These are phyloP conservation scores for Tillandsia leiboldiana DNA, from an alignment of 176 grass and related monocot species.

Conservation along the genomic window DNA sequence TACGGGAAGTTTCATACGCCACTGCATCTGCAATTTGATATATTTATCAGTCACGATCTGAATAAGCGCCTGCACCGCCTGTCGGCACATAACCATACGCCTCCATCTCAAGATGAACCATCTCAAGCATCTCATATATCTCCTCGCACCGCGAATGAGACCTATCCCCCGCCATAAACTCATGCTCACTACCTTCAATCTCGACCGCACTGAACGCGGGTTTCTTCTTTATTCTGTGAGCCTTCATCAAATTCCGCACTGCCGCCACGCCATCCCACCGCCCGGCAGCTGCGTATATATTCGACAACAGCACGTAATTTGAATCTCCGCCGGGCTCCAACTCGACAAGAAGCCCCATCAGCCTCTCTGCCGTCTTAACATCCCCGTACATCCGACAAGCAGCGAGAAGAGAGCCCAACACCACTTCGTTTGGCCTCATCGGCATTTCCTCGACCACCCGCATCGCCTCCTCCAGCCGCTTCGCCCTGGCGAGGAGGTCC, in stretches of 20 bases:
- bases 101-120: conserved; percentile 33
- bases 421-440: conserved; percentile 53
- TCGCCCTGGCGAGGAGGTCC: conserved; percentile 54
- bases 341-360: conserved; percentile 46
- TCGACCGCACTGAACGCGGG: conserved; percentile 48
- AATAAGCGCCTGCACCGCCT: background rate
- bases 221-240: conserved; percentile 42
- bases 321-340: conserved; percentile 48
- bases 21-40: no score
- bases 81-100: background rate
- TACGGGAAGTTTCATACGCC: no score
- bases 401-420: conserved; percentile 52
- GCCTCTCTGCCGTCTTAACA: conserved; percentile 39
- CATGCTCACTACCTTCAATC: conserved; percentile 42
- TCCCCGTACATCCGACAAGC: conserved; percentile 47
- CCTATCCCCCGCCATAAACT: conserved; percentile 42
- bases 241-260: conserved; percentile 42
- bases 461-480: conserved; percentile 43
- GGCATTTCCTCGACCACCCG: conserved; percentile 34
- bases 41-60: conserved; percentile 3
- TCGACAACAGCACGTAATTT: conserved; percentile 65
- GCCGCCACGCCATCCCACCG: conserved; percentile 46
- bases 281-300: conserved; percentile 42
- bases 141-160: conserved; percentile 27
- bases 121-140: conserved; percentile 36